phyloP scores from a whole-genome alignment of 2,329 filamentous ascomycete genomes.

The Xylaria sp. region DNA sequence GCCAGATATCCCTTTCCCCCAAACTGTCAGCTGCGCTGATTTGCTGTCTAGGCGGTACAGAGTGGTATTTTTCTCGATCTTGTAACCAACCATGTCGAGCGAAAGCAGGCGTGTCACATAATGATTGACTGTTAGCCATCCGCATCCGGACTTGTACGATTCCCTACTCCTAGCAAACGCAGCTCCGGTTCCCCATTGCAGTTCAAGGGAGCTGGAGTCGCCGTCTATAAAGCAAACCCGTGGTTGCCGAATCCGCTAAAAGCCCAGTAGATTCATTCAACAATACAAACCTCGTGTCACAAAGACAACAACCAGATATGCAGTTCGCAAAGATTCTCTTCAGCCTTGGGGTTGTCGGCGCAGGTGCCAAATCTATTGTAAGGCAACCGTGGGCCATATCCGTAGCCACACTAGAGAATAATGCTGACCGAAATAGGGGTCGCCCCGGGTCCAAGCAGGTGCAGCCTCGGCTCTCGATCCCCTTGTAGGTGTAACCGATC shows the following conservation, averaged over 20 bases:
- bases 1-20: background rate
- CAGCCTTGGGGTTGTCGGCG: background rate
- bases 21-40: background rate
- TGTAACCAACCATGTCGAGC: background rate
- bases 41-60: background rate
- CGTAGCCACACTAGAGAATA: too few relatives aligned
- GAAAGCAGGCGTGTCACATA: background rate
- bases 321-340: background rate
- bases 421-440: background rate
- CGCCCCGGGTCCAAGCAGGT: background rate
- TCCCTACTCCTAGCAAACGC: background rate
- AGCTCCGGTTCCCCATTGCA: background rate
- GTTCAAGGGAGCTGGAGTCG: background rate
- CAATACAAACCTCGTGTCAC: background rate
- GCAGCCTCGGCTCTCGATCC: background rate
- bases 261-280: background rate
- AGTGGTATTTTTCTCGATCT: background rate
- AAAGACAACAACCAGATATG: background rate
- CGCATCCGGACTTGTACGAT: too few relatives aligned
- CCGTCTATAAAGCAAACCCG: constrained; percentile 10
- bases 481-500: background rate
- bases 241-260: background rate
- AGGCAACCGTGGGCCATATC: background rate
- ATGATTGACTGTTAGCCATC: background rate
- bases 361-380: constrained; percentile 14